Base-by-base conservation (phyloP, 345 rosid genomes). In the Kandelia obovata region DNA sequence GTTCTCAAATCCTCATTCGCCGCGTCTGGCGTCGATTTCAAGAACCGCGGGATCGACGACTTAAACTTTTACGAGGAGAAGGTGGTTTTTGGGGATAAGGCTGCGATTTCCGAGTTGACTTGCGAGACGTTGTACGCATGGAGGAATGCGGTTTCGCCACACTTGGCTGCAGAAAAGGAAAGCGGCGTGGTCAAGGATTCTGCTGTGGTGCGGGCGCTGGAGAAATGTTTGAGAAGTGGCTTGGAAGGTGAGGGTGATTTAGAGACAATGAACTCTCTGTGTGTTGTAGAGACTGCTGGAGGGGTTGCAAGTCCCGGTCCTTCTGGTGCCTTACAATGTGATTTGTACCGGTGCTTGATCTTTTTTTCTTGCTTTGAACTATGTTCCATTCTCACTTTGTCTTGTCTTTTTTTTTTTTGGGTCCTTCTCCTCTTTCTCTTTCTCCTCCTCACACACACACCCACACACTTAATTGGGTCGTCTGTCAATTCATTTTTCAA, bases 261-360 rank as follows among this genome's bases (percentile, higher is more conserved):
- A n/a, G 79, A 46, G 62, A 53, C 52, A 69, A 57, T 71, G 67
- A 77, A 79, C 51, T 69, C 71, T 61, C 75, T 94, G 7, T 90
- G 92, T 72, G 78, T 95, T 55, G 84, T 95, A 51, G 98, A 95
- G 80, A 90, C 99, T 59, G 93, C 99, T 15, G 99, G 99, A 2
- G 98, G 99, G 20, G 93, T 95, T 57, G 99, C 98, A 0, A 92
- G 96, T 62, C 98, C 98, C 0, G 96, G 85, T 3, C 96, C 99
- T 2, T 87, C 98, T 0, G 96, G 98, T 23, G 78, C 97, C 66
- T 93, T 90, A 71, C 99, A 92, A 63, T 95, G 99, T 34, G 96
- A 95, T 57, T 83, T 95, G 59, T 95, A 91, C 64, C 77, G 97
- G 98, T 87, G 77, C 35, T 69, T 53, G 34, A 61, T 53, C 31